Evolutionary conservation across 306 rosid species (phyloP).

Genomic region (Glycine tomentella): DNA sequence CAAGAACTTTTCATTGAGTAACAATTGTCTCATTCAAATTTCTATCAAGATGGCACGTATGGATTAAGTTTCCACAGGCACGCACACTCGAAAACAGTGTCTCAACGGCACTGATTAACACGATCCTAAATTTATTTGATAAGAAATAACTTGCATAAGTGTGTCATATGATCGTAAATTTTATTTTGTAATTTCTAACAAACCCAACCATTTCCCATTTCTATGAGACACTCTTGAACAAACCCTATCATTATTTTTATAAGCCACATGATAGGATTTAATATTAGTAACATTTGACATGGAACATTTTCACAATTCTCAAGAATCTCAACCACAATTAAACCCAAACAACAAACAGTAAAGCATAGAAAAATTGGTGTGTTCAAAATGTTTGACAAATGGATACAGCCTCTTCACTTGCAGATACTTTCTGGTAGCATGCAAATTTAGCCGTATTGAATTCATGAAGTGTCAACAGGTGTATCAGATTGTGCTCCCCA

Average conservation of each 20-base stretch:
- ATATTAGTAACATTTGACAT: slow-evolving; percentile 20
- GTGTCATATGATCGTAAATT: too few species aligned
- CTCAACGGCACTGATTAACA: too few species aligned
- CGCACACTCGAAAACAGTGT: slow-evolving; percentile 60
- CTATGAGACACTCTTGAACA: neutral
- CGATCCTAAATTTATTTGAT: too few species aligned
- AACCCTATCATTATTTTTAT: slow-evolving; percentile 37
- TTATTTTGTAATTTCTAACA: neutral
- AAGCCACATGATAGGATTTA: slow-evolving; percentile 34
- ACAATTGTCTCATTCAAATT: neutral
- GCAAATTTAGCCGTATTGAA: neutral
- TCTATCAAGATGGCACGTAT: too few species aligned
- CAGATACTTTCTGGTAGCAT: slow-evolving; percentile 26
- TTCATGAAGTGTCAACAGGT: slow-evolving; percentile 61
- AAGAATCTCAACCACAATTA: slow-evolving; percentile 25
- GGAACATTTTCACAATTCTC: slow-evolving; percentile 22
- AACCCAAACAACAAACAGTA: neutral
- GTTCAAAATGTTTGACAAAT: slow-evolving; percentile 19
- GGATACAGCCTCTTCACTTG: slow-evolving; percentile 32
- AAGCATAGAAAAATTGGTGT: slow-evolving; percentile 18
- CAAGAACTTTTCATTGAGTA: neutral
- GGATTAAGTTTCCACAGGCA: too few species aligned
- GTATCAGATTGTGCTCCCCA: slow-evolving; percentile 91
- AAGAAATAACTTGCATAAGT: too few species aligned
- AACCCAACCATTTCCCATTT: neutral